Evolutionary conservation across 2,329 filamentous ascomycete species (phyloP).

Genomic region (Aquanectria penicillioides): DNA sequence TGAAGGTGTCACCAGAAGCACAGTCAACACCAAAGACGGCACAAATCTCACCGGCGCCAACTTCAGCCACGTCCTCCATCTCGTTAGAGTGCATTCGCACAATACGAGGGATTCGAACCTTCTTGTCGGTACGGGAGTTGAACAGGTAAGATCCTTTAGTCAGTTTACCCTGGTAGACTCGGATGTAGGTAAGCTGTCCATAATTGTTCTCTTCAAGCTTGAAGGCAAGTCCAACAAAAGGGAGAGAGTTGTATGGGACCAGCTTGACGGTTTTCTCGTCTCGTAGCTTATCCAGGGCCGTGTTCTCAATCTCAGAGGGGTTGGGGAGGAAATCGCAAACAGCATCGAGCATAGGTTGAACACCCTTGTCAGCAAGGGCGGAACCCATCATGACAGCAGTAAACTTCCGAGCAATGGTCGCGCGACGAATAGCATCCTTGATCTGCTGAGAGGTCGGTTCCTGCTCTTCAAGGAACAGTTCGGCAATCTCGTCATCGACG

Average conservation of each 20-base stretch:
- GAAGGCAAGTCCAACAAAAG: constrained; percentile 96
- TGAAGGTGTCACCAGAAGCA: constrained; percentile 97
- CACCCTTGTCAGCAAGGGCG: constrained; percentile 90
- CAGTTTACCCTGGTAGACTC: constrained; percentile 94
- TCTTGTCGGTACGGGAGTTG: constrained; percentile 95
- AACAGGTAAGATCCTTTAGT: constrained; percentile 90
- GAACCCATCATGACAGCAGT: constrained; percentile 97
- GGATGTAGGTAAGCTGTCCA: constrained; percentile 96
- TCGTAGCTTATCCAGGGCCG: constrained; percentile 85
- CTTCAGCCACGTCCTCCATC: constrained; percentile 95
- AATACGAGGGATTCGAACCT: constrained; percentile 95
- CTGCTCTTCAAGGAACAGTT: constrained; percentile 89
- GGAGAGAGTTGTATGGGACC: constrained; percentile 90
- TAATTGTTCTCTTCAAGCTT: constrained; percentile 99
- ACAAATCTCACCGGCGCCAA: constrained; percentile 97
- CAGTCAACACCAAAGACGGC: constrained; percentile 98
- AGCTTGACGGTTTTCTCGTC: constrained; percentile 85
- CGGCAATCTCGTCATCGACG: constrained; percentile 97
- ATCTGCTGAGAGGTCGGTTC: constrained; percentile 84
- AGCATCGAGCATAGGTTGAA: constrained; percentile 96
- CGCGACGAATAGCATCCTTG: constrained; percentile 88
- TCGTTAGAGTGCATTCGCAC: constrained; percentile 99
- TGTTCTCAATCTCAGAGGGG: constrained; percentile 87
- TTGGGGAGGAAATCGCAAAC: constrained; percentile 97
- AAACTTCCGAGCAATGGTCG: constrained; percentile 91